Percentiles rank a stretch among this genome's conserved stretches.
phyloP scores from a whole-genome alignment of 2,329 filamentous ascomycete genomes.

The Xylaria sp. region DNA sequence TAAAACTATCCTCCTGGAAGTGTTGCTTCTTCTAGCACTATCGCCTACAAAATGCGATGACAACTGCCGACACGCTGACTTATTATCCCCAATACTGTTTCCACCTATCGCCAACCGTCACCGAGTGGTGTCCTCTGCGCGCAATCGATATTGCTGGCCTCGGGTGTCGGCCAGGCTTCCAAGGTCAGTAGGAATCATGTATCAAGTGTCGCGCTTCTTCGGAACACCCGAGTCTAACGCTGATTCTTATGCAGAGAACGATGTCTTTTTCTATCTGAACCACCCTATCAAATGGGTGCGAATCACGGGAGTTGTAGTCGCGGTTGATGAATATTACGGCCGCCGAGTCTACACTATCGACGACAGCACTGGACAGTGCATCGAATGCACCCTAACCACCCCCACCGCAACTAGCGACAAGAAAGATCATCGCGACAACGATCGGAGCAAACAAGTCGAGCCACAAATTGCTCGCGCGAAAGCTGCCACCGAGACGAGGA shows the following conservation, averaged over 20 bases:
- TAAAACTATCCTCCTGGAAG: slow-evolving; percentile 12
- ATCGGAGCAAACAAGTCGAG: slow-evolving; percentile 4
- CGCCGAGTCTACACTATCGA: slow-evolving; percentile 68
- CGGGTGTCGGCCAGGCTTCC: slow-evolving; percentile 59
- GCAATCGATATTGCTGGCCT: slow-evolving; percentile 62
- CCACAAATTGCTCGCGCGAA: background rate
- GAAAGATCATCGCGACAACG: background rate
- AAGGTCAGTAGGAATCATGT: slow-evolving; percentile 56
- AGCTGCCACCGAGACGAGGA: background rate
- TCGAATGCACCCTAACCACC: slow-evolving; percentile 57
- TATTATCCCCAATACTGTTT: slow-evolving; percentile 72
- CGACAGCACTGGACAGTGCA: slow-evolving; percentile 70
- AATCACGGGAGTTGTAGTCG: slow-evolving; percentile 75
- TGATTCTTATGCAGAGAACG: slow-evolving; percentile 55
- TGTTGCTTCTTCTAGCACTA: slow-evolving; percentile 35
- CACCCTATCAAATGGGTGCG: slow-evolving; percentile 81
- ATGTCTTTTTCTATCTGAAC: slow-evolving; percentile 74
- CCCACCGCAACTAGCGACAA: slow-evolving; percentile 37
- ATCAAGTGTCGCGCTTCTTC: background rate
- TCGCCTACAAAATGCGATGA: slow-evolving; percentile 56
- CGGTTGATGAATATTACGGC: slow-evolving; percentile 61
- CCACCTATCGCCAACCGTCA: slow-evolving; percentile 68
- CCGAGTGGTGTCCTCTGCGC: slow-evolving; percentile 67
- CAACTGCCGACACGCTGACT: slow-evolving; percentile 47
- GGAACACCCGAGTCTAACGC: background rate